Percentiles rank a stretch among this genome's conserved stretches.
These are phyloP conservation scores for Colletotrichum lini DNA, from an alignment of 2,329 filamentous ascomycete genomes.

Conservation along the genomic window DNA sequence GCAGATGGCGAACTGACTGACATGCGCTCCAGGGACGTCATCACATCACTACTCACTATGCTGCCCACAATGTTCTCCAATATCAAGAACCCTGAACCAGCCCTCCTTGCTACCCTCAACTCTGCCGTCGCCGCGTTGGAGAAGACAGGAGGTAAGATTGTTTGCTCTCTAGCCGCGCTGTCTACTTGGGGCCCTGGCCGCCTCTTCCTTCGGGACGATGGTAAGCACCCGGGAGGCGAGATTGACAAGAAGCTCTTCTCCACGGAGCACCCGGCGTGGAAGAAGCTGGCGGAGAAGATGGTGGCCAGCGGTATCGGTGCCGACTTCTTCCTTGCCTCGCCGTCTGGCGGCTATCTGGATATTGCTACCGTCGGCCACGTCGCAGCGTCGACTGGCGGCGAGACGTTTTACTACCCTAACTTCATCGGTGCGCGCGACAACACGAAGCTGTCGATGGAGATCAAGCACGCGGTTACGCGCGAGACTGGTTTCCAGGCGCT, in stretches of 20 bases:
- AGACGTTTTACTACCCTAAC: constrained; percentile 97
- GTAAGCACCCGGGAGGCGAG: constrained; percentile 87
- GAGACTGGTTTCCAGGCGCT: constrained; percentile 96
- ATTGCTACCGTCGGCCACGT: constrained; percentile 93
- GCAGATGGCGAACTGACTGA: constrained; percentile 46
- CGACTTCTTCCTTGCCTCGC: constrained; percentile 95
- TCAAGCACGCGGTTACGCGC: constrained; percentile 86
- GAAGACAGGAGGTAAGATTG: constrained; percentile 90
- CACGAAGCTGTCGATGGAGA: constrained; percentile 85
- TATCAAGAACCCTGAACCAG: constrained; percentile 92
- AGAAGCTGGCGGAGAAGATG: constrained; percentile 89
- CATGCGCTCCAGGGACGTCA: constrained; percentile 70
- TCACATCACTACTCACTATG: constrained; percentile 86
- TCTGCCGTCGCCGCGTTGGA: constrained; percentile 88
- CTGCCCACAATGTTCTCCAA: constrained; percentile 89
- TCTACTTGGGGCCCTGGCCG: constrained; percentile 93
- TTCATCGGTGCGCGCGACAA: constrained; percentile 91
- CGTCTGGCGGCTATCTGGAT: constrained; percentile 91
- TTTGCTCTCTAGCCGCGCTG: constrained; percentile 88
- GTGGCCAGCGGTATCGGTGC: constrained; percentile 87
- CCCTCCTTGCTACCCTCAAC: constrained; percentile 86
- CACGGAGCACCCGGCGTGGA: constrained; percentile 91
- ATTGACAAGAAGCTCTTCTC: constrained; percentile 92
- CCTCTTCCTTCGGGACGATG: constrained; percentile 88
- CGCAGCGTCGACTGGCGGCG: constrained; percentile 90